Evolutionary conservation across 257 asterid species (phyloP), one percentile per base, ranked within the genome.

Genomic region (Anisodus tanguticus): DNA sequence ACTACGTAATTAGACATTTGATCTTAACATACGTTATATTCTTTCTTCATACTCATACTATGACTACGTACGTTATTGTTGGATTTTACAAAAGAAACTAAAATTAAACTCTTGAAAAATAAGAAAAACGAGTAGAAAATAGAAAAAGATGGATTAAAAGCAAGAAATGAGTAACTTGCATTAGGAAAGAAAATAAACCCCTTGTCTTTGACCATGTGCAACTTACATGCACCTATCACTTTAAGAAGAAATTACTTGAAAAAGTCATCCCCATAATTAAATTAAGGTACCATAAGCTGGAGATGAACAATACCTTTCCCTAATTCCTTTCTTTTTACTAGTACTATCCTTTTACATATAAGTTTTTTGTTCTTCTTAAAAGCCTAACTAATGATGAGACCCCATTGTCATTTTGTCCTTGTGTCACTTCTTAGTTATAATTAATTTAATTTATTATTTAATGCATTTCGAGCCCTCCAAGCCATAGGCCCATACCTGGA

Each of bases 321-420:
- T 43, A 70, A 8, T 22, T 22, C 26, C 26, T 22, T 22, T 22
- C 58, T 22, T 22, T 22, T 22, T 22, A 22, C 26, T 22, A 22
- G 1, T 53, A 45, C 47, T 47, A 13, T 41, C 47, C 12, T 67
- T n/a, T 80, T 57, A 58, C 26, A 37, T 17, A 7, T 35, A 17
- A 16, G 35, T 22, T 69, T 12, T 22, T 22, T 82, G n/a, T 66
- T 82, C 67, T 55, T 69, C 85, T 83, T 26, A 83, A 83, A 83
- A 83, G 85, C 59, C 81, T 70, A 83, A 57, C 22, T 59, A 76
- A 83, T 83, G 85, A 83, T 83, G 85, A 70, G 54, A 69, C 80
- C 68, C 79, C 58, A 41, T 62, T 81, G 81, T 49, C 37, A 55
- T 19, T 83, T 68, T 83, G 69, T 68, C 81, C 81, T 70, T 67